Base-by-base conservation (phyloP, 1,284 basidiomycete species). In the Clitocybe nebularis region DNA sequence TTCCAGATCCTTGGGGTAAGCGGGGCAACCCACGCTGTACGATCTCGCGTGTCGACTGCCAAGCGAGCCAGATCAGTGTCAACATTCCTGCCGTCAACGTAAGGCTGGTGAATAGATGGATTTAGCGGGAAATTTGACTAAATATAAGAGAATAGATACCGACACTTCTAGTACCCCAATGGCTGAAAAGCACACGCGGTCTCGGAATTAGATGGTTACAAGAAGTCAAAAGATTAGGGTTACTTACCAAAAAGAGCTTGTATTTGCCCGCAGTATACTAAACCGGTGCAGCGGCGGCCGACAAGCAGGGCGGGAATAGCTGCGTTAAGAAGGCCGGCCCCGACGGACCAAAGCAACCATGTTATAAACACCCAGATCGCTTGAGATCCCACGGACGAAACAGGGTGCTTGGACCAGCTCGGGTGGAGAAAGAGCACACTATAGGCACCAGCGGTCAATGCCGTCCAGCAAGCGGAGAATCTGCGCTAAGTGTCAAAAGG, bases 361-460 rank as follows among this genome's bases (percentile, higher is more conserved):
- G 75, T 78, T 1, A 69, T 43, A 19, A 77, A 58, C 1, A 71
- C 56, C 77, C 79, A 81, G 26, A 77, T 55, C 9, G 66, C 66
- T 52, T 82, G 80, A 0, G 74, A 64, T 5, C 78, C 78, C 33
- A 81, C 58, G 10, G 79, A 81, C 11, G 71, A 66, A 11, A 78
- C 46, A 2, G 72, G 66, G 43, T 69, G 67, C 42, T 60, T 68
- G 11, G 74, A 73, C 69, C 73, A 77, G 5, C 58, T 58, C 0
- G 79, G 77, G 50, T 81, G 79, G 3, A 80, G 57, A 54, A 80
- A 76, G 28, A 80, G 64, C 29, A 80, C 55, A 19, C 71, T 68
- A 42, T 73, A 76, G n/a, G 59, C 60, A 13, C 68, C 72, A 5
- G 71, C 67, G 10, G 71, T 78, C 2, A 75, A 44, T 2, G 67